phyloP scores from a whole-genome alignment of 352 stramenopile genomes.

The Pythium aquatile region DNA sequence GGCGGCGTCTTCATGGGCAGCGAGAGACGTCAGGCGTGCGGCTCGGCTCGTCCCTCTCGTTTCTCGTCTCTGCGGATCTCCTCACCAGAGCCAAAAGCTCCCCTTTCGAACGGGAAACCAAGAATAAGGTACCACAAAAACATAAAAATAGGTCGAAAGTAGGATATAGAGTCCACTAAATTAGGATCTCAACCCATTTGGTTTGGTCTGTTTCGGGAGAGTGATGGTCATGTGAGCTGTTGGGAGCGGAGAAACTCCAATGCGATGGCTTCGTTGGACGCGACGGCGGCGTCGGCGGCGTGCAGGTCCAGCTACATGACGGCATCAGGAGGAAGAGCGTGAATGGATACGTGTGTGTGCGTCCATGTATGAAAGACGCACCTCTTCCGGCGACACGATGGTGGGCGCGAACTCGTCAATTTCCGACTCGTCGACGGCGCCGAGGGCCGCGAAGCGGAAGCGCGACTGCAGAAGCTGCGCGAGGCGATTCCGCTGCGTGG shows the following conservation, averaged over 20 bases:
- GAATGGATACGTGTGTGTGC: not conserved
- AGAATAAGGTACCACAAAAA: not conserved
- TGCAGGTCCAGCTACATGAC: not conserved
- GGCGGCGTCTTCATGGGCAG: slow-evolving; percentile 1
- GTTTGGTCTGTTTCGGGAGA: not conserved
- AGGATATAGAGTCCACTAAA: not conserved
- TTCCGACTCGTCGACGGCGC: slow-evolving; percentile 10
- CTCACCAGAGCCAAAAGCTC: slow-evolving; percentile 18
- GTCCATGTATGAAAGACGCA: slow-evolving; percentile 7
- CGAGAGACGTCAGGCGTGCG: not conserved
- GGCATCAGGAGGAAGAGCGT: not conserved
- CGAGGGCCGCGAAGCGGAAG: slow-evolving; percentile 18
- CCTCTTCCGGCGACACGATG: slow-evolving; percentile 32
- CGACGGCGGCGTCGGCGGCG: slow-evolving; percentile 2
- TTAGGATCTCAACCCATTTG: slow-evolving; percentile 16
- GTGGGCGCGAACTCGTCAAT: slow-evolving; percentile 32
- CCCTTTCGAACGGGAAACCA: slow-evolving; percentile 2
- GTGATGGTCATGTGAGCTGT: slow-evolving; percentile 21
- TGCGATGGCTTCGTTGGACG: slow-evolving; percentile 23
- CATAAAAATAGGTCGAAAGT: not conserved
- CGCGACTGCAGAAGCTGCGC: slow-evolving; percentile 20
- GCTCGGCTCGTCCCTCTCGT: slow-evolving; percentile 6
- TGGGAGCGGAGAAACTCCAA: slow-evolving; percentile 15
- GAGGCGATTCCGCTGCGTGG: slow-evolving; percentile 14
- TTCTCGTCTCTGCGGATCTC: slow-evolving; percentile 7